phyloP scores from a whole-genome alignment of 208 protist genomes.

The Acanthamoeba castellanii region DNA sequence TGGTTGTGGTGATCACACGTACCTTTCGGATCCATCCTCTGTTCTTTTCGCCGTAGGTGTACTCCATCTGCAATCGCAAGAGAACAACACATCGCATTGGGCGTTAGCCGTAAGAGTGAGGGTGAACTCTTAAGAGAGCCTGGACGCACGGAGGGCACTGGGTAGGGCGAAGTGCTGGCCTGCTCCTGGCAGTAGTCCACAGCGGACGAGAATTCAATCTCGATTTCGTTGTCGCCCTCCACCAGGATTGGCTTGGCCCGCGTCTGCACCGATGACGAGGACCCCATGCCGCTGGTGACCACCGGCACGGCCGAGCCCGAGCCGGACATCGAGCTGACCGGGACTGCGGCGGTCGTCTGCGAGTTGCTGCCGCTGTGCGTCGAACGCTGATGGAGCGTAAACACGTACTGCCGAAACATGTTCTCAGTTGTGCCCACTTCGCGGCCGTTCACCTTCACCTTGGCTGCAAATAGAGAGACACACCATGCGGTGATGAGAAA shows the following conservation, averaged over 20 bases:
- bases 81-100: background rate
- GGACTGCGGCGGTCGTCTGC: background rate
- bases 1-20: too few species aligned
- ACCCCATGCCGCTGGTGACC: background rate
- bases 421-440: constrained; percentile 54
- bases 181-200: constrained; percentile 58
- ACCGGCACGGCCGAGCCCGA: background rate
- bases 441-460: constrained; percentile 42
- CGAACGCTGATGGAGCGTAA: constrained; percentile 34
- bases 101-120: background rate
- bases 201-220: constrained; percentile 37
- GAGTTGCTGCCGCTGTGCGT: background rate
- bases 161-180: constrained; percentile 23
- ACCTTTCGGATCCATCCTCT: constrained; percentile 51
- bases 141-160: constrained; percentile 5
- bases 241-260: constrained; percentile 32
- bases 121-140: background rate
- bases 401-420: constrained; percentile 41
- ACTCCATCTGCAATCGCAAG: constrained; percentile 24
- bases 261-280: constrained; percentile 5
- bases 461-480: background rate
- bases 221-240: constrained; percentile 48
- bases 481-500: background rate
- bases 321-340: background rate
- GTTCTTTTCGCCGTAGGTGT: constrained; percentile 49